These are phyloP conservation scores for Penicillium italicum DNA, from an alignment of 2,329 filamentous ascomycete species.

Conservation along the genomic window DNA sequence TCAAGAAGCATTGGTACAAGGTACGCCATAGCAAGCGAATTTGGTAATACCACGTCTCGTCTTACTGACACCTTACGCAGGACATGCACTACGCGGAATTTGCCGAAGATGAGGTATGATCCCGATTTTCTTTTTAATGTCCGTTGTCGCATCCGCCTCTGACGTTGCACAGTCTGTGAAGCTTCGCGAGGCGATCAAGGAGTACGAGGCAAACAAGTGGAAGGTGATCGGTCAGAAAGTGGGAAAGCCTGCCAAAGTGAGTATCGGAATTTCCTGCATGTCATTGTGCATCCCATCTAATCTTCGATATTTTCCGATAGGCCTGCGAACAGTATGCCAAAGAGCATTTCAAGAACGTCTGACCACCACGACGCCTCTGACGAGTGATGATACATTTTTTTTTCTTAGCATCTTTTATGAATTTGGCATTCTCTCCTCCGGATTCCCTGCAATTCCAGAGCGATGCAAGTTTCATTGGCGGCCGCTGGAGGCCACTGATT, in stretches of 20 bases:
- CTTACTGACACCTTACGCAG: constrained; percentile 46
- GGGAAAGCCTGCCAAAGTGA: constrained; percentile 91
- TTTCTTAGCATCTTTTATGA: constrained; percentile 24
- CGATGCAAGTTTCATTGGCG: constrained; percentile 23
- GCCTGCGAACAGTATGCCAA: constrained; percentile 92
- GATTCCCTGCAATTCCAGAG: constrained; percentile 24
- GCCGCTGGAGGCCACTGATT: constrained; percentile 16
- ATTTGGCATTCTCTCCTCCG: constrained; percentile 23
- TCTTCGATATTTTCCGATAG: constrained; percentile 41
- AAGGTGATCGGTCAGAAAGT: constrained; percentile 96
- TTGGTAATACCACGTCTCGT: neutral
- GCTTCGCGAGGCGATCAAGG: constrained; percentile 90
- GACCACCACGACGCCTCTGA: constrained; percentile 27
- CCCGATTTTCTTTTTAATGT: neutral
- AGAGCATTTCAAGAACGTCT: constrained; percentile 69
- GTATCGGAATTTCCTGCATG: constrained; percentile 4
- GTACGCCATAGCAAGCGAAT: constrained; percentile 44
- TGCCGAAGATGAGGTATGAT: constrained; percentile 82
- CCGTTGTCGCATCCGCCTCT: constrained; percentile 9
- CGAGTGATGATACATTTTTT: constrained; percentile 32
- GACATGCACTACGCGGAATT: constrained; percentile 99
- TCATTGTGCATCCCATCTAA: constrained; percentile 21
- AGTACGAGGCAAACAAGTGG: constrained; percentile 99
- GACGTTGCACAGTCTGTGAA: constrained; percentile 37
- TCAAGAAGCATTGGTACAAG: constrained; percentile 99